Base-by-base conservation (phyloP, 805 yeast species). In the Clavispora carvajalis region DNA sequence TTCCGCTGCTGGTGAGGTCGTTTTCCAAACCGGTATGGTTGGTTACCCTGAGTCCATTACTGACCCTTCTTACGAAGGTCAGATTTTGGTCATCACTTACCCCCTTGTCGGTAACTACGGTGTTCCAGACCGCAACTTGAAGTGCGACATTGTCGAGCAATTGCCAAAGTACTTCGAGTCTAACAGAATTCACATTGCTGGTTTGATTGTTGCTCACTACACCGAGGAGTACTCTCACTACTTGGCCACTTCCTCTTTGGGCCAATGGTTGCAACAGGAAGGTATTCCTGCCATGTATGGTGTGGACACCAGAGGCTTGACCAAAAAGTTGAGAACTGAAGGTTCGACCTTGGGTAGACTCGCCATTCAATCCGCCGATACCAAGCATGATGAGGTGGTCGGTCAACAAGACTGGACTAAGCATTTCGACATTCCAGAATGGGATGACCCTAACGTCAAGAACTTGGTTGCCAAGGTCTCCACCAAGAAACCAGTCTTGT, bases 11-110 rank as follows among this genome's bases (percentile, higher is more conserved):
- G 99, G 99, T 76, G 99, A 93, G 71, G 79, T 95, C 56, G 99
- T 93, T 46, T 93, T 93, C 80, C 98, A 95, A 69, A 93, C 99
- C 48, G 98, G 99, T 73, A 90, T 93, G 96, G 98, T 93, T 54
- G 99, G 99, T 47, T 93, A 93, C 65, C 99, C 98, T 31, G 99
- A 93, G 68, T 82, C 97, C 39, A 79, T 93, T 65, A 89, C 99
- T 30, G 99, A 93, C 68, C 99, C 99, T 46, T 93, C 98, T 34
- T 93, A 93, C 67, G 90, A 86, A 60, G 99, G 99, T 49, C 99
- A 93, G 70, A 91, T 93, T 59, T 72, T 93, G 62, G 97, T 93
- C 49, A 85, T 93, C 66, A 93, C 99, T 40, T 93, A 82, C 65
- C 99, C 99, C 21, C 74, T 93, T 55, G 95, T 93, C 38, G 99